These are phyloP conservation scores for Russula sp. DNA, from an alignment of 768 basidiomycete species.

Conservation along the genomic window DNA sequence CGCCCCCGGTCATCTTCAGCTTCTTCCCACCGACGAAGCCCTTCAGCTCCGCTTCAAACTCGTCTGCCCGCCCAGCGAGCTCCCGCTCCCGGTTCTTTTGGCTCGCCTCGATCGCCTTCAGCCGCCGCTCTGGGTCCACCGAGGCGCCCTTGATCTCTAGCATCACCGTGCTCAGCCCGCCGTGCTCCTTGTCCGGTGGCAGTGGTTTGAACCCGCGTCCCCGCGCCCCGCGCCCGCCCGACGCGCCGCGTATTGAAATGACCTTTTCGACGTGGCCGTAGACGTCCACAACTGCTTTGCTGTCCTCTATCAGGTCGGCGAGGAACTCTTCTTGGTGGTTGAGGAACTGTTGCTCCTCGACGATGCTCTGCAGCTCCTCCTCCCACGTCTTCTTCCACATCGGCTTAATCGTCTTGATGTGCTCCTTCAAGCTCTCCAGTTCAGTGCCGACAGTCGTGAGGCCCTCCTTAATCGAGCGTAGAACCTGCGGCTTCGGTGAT, in stretches of 20 bases:
- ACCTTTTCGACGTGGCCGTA: constrained; percentile 89
- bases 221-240: constrained; percentile 32
- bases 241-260: constrained; percentile 57
- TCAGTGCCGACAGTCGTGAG: constrained; percentile 59
- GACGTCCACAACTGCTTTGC: constrained; percentile 84
- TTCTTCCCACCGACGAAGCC: constrained; percentile 87
- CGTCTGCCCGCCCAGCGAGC: constrained; percentile 65
- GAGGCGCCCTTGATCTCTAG: constrained; percentile 82
- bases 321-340: constrained; percentile 90
- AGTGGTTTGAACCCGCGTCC: constrained; percentile 52
- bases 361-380: constrained; percentile 90
- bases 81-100: constrained; percentile 77
- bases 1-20: constrained; percentile 92
- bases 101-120: constrained; percentile 90
- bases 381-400: constrained; percentile 99
- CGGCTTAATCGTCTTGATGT: constrained; percentile 85
- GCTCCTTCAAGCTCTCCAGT: constrained; percentile 71
- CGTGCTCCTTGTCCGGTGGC: constrained; percentile 60
- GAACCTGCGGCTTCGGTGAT: constrained; percentile 67
- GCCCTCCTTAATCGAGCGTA: constrained; percentile 69
- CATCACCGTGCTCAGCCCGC: constrained; percentile 73
- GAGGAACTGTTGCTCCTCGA: constrained; percentile 94
- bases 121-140: constrained; percentile 73
- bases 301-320: constrained; percentile 82
- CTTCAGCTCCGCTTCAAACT: constrained; percentile 74